These are phyloP conservation scores for Aureobasidium sp. DNA, from an alignment of 2,329 filamentous ascomycete genomes.

Conservation along the genomic window DNA sequence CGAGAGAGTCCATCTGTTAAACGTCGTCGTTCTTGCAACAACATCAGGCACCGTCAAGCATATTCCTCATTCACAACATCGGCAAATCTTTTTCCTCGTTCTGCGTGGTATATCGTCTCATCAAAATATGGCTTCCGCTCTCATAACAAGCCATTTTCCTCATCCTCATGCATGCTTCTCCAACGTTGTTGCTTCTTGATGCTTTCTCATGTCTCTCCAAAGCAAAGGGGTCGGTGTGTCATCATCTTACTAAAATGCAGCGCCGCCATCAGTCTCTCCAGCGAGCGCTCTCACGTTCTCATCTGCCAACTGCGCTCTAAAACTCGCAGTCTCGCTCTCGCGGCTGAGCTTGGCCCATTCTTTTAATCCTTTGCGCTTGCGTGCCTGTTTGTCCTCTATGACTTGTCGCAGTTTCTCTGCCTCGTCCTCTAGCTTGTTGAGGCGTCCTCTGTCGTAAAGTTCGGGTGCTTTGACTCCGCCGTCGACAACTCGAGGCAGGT, in stretches of 20 bases:
- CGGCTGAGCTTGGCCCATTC: constrained; percentile 42
- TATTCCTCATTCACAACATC: constrained; percentile 2
- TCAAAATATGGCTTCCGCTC: neutral
- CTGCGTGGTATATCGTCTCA: constrained; percentile 5
- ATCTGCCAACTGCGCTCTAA: constrained; percentile 42
- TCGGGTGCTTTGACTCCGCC: constrained; percentile 39
- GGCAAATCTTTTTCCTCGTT: constrained; percentile 3
- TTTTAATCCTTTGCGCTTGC: constrained; percentile 35
- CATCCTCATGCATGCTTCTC: constrained; percentile 2
- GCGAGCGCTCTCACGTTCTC: constrained; percentile 37
- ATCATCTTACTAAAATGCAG: constrained; percentile 19
- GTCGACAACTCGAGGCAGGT: constrained; percentile 38
- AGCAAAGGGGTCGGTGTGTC: neutral
- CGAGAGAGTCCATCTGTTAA: neutral
- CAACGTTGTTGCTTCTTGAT: neutral
- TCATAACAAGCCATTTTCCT: constrained; percentile 14
- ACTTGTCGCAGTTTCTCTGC: constrained; percentile 37
- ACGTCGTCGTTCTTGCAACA: neutral
- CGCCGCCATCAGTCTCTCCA: constrained; percentile 34
- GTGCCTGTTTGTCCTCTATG: constrained; percentile 42
- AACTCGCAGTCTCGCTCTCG: constrained; percentile 38
- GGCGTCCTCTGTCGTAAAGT: constrained; percentile 36
- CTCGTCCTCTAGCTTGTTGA: constrained; percentile 42
- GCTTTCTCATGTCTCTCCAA: neutral
- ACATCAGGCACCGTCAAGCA: neutral